Conservation (phyloP, 176 grass and related monocot species). For the Musa troglodytarum region DNA sequence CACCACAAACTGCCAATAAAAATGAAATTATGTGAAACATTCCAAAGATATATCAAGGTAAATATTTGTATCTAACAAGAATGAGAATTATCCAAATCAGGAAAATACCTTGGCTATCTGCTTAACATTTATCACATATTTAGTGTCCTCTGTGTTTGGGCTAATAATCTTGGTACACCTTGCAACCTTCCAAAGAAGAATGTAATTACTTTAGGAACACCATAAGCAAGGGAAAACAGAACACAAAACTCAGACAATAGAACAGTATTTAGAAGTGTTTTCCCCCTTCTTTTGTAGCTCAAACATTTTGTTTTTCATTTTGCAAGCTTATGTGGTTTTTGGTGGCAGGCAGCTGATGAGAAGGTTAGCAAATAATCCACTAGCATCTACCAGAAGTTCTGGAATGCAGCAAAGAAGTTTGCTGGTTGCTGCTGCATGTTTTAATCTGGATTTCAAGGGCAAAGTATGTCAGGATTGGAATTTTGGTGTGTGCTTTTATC, state of each 20-base stretch:
- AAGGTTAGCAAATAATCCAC: no score
- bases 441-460: not conserved
- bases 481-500: not conserved
- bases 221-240: not conserved
- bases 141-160: constrained; percentile 84
- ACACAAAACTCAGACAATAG: not conserved
- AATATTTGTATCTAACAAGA: not conserved
- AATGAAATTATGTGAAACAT: constrained; percentile 21
- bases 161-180: constrained; percentile 95
- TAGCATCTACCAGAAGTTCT: no score
- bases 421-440: no score
- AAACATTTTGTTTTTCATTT: no score
- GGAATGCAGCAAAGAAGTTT: no score
- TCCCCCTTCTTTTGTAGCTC: no score
- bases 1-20: constrained; percentile 67
- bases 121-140: constrained; percentile 96
- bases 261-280: not conserved
- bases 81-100: not conserved
- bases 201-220: not conserved
- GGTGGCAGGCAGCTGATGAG: no score
- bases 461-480: not conserved
- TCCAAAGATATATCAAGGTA: not conserved
- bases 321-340: no score
- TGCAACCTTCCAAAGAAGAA: constrained; percentile 46
- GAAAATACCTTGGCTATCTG: constrained; percentile 88